A percentile compares a stretch with the other conserved stretches of the same genome.
phyloP scores from a whole-genome alignment of 352 stramenopile genomes.

The Lagenidium giganteum region DNA sequence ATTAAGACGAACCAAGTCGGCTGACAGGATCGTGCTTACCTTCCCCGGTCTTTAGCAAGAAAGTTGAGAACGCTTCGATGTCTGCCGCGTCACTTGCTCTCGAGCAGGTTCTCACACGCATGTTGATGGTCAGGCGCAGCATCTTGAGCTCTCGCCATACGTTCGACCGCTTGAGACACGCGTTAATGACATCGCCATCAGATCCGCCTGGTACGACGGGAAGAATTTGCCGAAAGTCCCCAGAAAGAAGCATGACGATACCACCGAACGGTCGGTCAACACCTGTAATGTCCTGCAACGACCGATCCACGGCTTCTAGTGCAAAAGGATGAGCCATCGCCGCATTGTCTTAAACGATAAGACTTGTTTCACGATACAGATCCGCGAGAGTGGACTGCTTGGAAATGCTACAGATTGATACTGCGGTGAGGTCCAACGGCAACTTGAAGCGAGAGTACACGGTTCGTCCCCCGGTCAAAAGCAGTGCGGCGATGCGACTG shows the following conservation, averaged over 20 bases:
- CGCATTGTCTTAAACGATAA: slow-evolving; percentile 8
- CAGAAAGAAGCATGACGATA: neutral
- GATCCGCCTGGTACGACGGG: neutral
- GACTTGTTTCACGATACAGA: neutral
- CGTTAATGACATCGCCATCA: neutral
- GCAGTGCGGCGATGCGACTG: slow-evolving; percentile 20
- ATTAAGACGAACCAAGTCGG: too few relatives aligned
- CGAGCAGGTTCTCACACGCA: neutral
- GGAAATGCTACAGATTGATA: slow-evolving; percentile 11
- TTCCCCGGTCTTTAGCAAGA: slow-evolving; percentile 6
- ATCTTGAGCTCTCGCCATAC: neutral
- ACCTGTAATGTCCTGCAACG: neutral
- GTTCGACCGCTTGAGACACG: neutral
- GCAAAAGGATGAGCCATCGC: slow-evolving; percentile 3
- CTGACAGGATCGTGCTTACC: slow-evolving; percentile 8
- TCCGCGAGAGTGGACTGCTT: neutral
- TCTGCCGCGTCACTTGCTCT: neutral
- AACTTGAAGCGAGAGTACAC: slow-evolving; percentile 28
- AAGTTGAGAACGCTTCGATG: neutral
- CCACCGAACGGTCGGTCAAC: neutral
- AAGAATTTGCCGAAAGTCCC: slow-evolving; percentile 2
- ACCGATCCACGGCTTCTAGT: slow-evolving; percentile 6
- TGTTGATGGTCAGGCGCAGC: neutral
- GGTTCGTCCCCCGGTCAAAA: slow-evolving; percentile 23
- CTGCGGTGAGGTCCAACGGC: slow-evolving; percentile 9